Conservation (phyloP, 2,329 filamentous ascomycete genomes). For the Scedosporium apiospermum region DNA sequence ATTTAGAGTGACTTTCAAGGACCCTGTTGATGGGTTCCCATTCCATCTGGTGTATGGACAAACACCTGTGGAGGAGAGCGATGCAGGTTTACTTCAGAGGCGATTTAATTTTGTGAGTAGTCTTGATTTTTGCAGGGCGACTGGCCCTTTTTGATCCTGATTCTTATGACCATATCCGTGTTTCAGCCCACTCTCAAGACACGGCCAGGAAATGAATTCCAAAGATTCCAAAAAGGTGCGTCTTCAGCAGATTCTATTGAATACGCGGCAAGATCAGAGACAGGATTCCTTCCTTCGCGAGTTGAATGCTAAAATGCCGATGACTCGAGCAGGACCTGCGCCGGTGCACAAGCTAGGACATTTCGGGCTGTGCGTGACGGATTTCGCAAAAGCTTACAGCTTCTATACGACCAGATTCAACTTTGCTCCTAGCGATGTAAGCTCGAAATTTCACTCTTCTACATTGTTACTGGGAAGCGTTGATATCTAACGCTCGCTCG, state of each 20-base stretch:
- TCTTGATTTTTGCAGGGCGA: too few relatives aligned
- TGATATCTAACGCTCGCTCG: constrained; percentile 25
- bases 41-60: constrained; percentile 1
- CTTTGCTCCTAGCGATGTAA: constrained; percentile 1
- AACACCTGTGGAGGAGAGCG: not conserved
- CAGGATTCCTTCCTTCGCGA: not conserved
- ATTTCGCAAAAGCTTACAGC: constrained; percentile 12
- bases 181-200: not conserved
- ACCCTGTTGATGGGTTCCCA: constrained; percentile 4
- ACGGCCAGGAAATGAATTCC: not conserved
- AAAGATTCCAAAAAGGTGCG: not conserved
- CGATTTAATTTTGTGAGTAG: not conserved
- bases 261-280: too few relatives aligned
- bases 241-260: constrained; percentile 14
- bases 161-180: not conserved
- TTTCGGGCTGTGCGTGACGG: constrained; percentile 16
- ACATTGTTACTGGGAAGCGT: constrained; percentile 27
- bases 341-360: constrained; percentile 29
- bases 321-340: constrained; percentile 18
- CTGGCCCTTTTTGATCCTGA: too few relatives aligned
- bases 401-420: constrained; percentile 18
- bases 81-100: not conserved
- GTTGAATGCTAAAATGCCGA: constrained; percentile 9
- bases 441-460: not conserved
- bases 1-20: not conserved